Percentiles rank a stretch among this genome's conserved stretches.
These are phyloP conservation scores for Kuraishia piskuri DNA, from an alignment of 805 yeast species.

Conservation along the genomic window DNA sequence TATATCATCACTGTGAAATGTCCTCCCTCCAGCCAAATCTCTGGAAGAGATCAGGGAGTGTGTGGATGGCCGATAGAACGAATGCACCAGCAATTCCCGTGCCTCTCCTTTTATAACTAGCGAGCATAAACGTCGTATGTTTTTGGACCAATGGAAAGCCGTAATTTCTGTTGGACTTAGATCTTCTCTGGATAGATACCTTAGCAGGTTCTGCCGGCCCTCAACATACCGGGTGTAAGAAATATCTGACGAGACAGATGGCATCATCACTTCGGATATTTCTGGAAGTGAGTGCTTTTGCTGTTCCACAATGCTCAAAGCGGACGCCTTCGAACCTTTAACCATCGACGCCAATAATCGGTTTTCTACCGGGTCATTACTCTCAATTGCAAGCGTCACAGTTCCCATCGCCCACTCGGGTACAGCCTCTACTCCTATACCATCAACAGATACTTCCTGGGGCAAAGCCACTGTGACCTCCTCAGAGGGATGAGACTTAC, in stretches of 20 bases:
- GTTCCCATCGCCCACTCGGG: conserved; percentile 6
- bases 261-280: no score
- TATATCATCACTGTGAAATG: conserved; percentile 18
- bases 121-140: conserved; percentile 29
- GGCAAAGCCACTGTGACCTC: neutral
- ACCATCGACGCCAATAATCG: conserved; percentile 4
- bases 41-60: conserved; percentile 7
- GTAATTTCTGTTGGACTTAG: conserved; percentile 12
- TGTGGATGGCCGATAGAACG: conserved; percentile 28
- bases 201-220: conserved; percentile 6
- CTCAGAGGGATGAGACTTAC: conserved; percentile 28
- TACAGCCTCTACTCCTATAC: conserved; percentile 5
- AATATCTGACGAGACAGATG: neutral
- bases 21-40: neutral
- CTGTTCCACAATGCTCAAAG: neutral
- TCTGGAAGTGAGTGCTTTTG: neutral
- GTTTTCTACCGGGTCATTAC: conserved; percentile 4
- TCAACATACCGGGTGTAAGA: neutral
- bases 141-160: conserved; percentile 31
- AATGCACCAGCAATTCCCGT: conserved; percentile 55
- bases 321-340: conserved; percentile 1
- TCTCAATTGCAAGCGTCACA: conserved; percentile 7
- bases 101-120: conserved; percentile 42
- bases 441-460: conserved; percentile 5
- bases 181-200: conserved; percentile 9